Percentiles rank a stretch among this genome's conserved stretches.
These are phyloP conservation scores for Fusarium acutatum DNA, from an alignment of 2,329 filamentous ascomycete genomes.

Conservation along the genomic window DNA sequence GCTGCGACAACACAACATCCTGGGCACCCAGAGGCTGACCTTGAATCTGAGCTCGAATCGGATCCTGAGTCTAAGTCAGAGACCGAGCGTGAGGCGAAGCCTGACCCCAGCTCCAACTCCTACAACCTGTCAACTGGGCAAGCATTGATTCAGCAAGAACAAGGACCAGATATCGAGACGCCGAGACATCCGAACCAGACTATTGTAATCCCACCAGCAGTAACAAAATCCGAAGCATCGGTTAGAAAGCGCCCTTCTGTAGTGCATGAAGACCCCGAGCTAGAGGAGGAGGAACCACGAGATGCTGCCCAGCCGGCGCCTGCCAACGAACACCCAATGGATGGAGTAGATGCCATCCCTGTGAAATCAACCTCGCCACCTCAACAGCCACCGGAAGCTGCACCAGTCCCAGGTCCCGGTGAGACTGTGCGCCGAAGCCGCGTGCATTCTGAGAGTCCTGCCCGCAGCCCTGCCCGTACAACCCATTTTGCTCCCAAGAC, in stretches of 20 bases:
- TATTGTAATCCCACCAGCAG: neutral
- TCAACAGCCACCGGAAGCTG: neutral
- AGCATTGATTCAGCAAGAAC: constrained; percentile 1
- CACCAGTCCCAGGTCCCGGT: constrained; percentile 12
- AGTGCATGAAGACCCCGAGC: constrained; percentile 57
- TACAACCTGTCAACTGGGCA: neutral
- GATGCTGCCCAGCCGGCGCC: constrained; percentile 14
- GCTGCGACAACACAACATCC: neutral
- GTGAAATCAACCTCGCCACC: constrained; percentile 36
- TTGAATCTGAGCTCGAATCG: constrained; percentile 8
- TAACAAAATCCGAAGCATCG: neutral
- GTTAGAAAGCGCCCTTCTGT: constrained; percentile 53
- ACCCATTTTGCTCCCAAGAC: constrained; percentile 72
- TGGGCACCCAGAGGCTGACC: neutral
- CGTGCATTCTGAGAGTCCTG: constrained; percentile 67
- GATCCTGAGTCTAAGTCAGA: constrained; percentile 19
- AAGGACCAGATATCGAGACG: neutral
- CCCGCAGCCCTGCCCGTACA: constrained; percentile 70
- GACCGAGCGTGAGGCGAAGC: neutral
- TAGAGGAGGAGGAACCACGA: constrained; percentile 46
- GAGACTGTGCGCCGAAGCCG: constrained; percentile 43
- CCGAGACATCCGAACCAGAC: neutral
- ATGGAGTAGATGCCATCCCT: constrained; percentile 48
- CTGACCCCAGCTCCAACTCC: neutral
- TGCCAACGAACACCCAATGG: neutral